Base-by-base conservation (phyloP, 352 stramenopile species). In the Phytopythium litorale region DNA sequence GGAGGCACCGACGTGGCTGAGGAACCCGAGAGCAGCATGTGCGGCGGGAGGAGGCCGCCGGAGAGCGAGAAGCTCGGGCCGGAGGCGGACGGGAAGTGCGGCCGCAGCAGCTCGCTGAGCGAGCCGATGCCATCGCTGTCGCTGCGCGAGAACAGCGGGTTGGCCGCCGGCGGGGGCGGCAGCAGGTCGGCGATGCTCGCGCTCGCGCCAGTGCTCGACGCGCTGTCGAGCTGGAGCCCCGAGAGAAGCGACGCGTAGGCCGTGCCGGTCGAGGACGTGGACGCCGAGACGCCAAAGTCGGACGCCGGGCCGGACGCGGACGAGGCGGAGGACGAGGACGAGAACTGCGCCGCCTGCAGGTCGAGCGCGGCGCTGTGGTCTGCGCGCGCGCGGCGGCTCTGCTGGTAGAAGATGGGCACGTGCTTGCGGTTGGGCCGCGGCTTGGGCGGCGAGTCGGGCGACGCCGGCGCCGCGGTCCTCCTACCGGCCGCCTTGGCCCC, bases 331-430 rank as follows among this genome's bases (percentile, higher is more conserved):
- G 76, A 75, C 25, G 77, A 32, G 16, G 37, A 56, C 18, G 42
- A 48, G 42, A 48, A 48, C 42, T 48, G 42, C 5, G 40, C 7
- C 18, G 15, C 40, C 3, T 18, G 1, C 18, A 48, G 18, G 19
- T 48, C 42, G 42, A 48, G 55, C 28, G 12, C 12, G 7, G 38
- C 38, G 7, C 16, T 21, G 51, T 82, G 58, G 37, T 32, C n/a
- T 19, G 45, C 45, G n/a, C 40, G 71, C 51, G 67, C 69, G 56
- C 54, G 74, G 62, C 67, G 75, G 25, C 75, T 67, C 15, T 70
- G 61, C 53, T 91, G 78, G 68, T 92, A 92, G 67, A 92, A 92
- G 42, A 92, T 88, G 4, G 84, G 84, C 30, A 92, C 81, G 64
- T 92, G 84, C 66, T 92, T 92, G 60, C 84, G 72, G 51, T 92